Evolutionary conservation across 352 stramenopile species (phyloP).

Genomic region (Blastocystis sp.): DNA sequence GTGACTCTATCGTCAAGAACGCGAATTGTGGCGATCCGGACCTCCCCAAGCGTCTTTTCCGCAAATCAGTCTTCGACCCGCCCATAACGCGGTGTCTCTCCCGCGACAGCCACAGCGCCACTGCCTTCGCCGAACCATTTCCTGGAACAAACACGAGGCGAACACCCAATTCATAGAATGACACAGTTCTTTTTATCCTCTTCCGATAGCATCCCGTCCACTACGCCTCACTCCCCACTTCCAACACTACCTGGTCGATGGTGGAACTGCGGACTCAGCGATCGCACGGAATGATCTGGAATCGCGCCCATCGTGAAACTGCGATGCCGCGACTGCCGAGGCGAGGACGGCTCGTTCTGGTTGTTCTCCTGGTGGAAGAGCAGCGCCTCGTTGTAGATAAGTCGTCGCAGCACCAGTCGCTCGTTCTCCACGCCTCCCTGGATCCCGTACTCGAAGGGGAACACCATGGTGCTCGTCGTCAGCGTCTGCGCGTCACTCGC

Average conservation of each 20-base stretch:
- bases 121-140: too few relatives aligned
- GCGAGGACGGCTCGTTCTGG: neutral
- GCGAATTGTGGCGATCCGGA: neutral
- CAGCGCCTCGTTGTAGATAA: constrained; percentile 71
- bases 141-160: neutral
- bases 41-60: neutral
- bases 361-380: constrained; percentile 12
- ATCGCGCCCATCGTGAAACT: constrained; percentile 65
- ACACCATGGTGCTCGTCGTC: constrained; percentile 21
- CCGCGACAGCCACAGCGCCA: too few relatives aligned
- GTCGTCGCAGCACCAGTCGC: constrained; percentile 38
- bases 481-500: constrained; percentile 1
- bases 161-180: neutral
- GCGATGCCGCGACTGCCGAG: constrained; percentile 25
- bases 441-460: constrained; percentile 62
- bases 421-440: constrained; percentile 35
- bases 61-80: too few relatives aligned
- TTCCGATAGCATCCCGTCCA: neutral
- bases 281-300: neutral
- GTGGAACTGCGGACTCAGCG: neutral
- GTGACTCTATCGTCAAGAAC: too few relatives aligned
- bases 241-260: neutral
- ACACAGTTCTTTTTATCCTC: constrained; percentile 29
- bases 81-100: too few relatives aligned
- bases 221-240: neutral